Percentiles rank a stretch among this genome's conserved stretches.
Conservation (phyloP, 805 yeast species). For the Candida bentonensis region DNA sequence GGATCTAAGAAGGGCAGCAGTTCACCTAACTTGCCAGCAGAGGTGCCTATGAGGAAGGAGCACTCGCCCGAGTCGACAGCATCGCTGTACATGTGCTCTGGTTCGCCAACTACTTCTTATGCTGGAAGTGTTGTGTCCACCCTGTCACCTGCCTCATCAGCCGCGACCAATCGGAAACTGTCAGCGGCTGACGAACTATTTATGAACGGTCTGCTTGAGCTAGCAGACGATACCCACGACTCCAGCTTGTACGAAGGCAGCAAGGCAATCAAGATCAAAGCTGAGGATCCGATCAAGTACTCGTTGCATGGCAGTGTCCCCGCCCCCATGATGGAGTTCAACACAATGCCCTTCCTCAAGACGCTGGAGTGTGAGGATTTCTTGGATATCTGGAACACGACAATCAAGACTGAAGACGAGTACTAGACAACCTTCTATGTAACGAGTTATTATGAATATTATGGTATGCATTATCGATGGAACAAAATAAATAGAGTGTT, state of each 20-base stretch:
- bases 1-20: too few species aligned
- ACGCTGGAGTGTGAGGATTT: slow-evolving; percentile 1
- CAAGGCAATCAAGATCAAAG: neutral
- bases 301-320: neutral
- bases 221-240: neutral
- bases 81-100: neutral
- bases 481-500: neutral
- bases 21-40: neutral
- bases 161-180: neutral
- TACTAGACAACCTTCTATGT: neutral
- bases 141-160: neutral
- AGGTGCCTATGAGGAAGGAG: neutral
- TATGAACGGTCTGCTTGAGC: neutral
- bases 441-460: neutral
- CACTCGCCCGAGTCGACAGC: neutral
- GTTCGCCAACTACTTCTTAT: neutral
- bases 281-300: neutral
- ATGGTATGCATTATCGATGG: neutral
- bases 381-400: slow-evolving; percentile 1
- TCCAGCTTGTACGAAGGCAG: neutral
- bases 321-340: neutral
- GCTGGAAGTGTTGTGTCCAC: neutral
- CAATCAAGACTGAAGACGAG: neutral
- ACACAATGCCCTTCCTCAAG: neutral
- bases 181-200: neutral